Percentiles rank a stretch among this genome's conserved stretches.
phyloP scores from a whole-genome alignment of 345 rosid genomes.

The Sonneratia caseolaris region DNA sequence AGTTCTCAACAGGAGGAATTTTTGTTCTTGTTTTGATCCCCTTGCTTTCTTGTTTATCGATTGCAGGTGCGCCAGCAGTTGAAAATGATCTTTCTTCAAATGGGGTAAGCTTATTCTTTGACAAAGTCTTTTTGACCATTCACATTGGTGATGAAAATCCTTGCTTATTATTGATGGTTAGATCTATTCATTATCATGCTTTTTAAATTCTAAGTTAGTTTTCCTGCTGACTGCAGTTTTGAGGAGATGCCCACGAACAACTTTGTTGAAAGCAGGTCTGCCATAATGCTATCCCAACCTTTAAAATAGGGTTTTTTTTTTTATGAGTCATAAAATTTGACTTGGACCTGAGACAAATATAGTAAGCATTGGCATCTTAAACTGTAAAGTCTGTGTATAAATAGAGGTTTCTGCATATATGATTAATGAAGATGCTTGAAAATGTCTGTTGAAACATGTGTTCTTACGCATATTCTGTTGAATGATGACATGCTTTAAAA shows the following conservation, averaged over 20 bases:
- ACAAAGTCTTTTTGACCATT: background rate
- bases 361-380: background rate
- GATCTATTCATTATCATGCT: background rate
- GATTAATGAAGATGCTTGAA: too few species aligned
- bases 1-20: background rate
- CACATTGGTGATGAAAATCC: background rate
- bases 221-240: constrained; percentile 42
- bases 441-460: too few species aligned
- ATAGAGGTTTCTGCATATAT: too few species aligned
- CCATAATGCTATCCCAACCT: background rate
- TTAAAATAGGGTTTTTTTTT: background rate
- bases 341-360: background rate
- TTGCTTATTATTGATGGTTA: background rate
- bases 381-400: background rate
- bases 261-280: constrained; percentile 88
- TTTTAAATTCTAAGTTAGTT: background rate
- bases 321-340: background rate
- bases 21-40: background rate
- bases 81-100: constrained; percentile 69
- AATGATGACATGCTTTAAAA: too few species aligned
- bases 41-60: constrained; percentile 4
- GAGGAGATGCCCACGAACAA: constrained; percentile 97
- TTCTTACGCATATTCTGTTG: too few species aligned
- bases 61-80: constrained; percentile 68
- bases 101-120: constrained; percentile 45